Percentiles rank a stretch among this genome's conserved stretches.
Conservation (phyloP, 163 green algal species). For the Volvox carteri region DNA sequence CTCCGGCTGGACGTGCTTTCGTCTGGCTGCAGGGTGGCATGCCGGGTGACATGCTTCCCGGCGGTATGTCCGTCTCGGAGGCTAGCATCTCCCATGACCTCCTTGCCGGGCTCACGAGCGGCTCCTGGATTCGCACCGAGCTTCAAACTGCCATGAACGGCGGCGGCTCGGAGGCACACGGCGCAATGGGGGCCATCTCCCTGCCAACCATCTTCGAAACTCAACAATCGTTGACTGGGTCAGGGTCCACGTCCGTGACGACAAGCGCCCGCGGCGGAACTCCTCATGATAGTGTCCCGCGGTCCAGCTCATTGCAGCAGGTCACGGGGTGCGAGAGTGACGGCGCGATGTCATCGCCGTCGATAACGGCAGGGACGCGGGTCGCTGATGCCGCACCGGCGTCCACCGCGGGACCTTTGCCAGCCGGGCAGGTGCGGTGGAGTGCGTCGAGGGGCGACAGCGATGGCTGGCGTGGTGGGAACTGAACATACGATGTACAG, state of each 20-base stretch:
- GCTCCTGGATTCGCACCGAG: constrained; percentile 44
- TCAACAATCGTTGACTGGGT: neutral
- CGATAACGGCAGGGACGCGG: neutral
- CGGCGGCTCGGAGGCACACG: neutral
- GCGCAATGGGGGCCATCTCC: neutral
- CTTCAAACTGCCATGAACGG: constrained; percentile 6
- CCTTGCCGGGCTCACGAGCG: constrained; percentile 28
- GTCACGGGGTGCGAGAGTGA: neutral
- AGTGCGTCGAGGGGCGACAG: too few relatives aligned
- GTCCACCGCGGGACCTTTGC: neutral
- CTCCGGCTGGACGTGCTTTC: too few relatives aligned
- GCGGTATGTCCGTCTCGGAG: neutral
- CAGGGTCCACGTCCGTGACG: neutral
- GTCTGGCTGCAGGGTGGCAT: too few relatives aligned
- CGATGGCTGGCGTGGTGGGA: too few relatives aligned
- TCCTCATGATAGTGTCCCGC: neutral
- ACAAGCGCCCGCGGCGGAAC: neutral
- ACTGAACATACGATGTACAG: too few relatives aligned
- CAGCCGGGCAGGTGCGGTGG: neutral
- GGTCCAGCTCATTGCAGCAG: neutral
- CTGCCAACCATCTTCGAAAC: constrained; percentile 47
- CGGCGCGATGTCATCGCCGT: constrained; percentile 3
- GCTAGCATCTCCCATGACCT: constrained; percentile 45
- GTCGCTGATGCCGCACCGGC: neutral
- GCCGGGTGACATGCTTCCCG: neutral